phyloP scores from a whole-genome alignment of 2,329 filamentous ascomycete species.

The Aspergillus fructus region DNA sequence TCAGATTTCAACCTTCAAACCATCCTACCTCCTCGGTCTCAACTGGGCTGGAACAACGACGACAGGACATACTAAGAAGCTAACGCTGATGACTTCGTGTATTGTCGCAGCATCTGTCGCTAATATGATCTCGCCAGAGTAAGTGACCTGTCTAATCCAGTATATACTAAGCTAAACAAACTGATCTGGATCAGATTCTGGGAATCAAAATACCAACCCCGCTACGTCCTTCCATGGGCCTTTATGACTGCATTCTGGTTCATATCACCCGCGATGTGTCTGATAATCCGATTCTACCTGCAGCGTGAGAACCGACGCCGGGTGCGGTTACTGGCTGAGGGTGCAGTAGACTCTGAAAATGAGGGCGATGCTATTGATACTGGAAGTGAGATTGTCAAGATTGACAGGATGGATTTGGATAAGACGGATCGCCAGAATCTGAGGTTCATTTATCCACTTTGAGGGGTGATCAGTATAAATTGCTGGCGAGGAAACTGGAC shows the following conservation, averaged over 20 bases:
- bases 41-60: not conserved
- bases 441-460: not conserved
- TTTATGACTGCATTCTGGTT: not conserved
- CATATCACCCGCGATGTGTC: not conserved
- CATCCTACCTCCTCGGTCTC: not conserved
- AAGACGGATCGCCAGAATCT: not conserved
- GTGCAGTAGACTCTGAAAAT: not conserved
- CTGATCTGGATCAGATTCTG: not conserved
- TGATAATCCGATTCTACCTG: not conserved
- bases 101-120: not conserved
- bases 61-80: not conserved
- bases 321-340: not conserved
- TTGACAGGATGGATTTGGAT: not conserved
- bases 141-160: no score
- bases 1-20: not conserved
- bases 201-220: not conserved
- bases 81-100: not conserved
- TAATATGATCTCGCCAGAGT: not conserved
- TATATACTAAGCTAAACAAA: no score
- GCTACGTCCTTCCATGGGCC: not conserved
- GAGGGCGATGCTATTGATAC: not conserved
- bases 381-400: not conserved
- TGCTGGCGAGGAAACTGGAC: no score
- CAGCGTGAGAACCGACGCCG: not conserved
- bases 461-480: no score